Percentiles rank a stretch among this genome's conserved stretches.
phyloP scores from a whole-genome alignment of 1,284 basidiomycete species.

The Irpex sp. region DNA sequence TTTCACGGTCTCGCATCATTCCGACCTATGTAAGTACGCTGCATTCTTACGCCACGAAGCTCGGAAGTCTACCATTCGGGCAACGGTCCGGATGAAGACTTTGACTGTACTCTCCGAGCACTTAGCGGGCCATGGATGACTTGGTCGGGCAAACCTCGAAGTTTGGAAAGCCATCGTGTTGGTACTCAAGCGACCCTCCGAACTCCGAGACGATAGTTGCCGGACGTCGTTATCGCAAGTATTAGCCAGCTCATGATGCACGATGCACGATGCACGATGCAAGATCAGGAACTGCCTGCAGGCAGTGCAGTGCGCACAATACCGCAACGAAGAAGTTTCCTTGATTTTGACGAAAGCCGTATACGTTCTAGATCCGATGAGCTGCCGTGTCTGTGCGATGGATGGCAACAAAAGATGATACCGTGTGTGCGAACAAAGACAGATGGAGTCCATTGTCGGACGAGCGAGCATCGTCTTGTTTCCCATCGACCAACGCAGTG shows the following conservation, averaged over 20 bases:
- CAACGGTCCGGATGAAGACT: neutral
- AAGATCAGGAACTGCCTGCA: neutral
- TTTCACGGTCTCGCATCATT: neutral
- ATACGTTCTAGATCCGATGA: neutral
- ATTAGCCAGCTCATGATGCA: neutral
- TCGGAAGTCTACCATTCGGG: neutral
- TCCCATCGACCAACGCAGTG: neutral
- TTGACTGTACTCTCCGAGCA: neutral
- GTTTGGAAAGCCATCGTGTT: neutral
- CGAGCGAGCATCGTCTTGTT: neutral
- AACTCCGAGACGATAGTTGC: neutral
- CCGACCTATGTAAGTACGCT: neutral
- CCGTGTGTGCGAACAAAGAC: neutral
- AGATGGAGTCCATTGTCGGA: neutral
- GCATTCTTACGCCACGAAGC: neutral
- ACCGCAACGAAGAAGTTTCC: neutral
- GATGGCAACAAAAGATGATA: neutral
- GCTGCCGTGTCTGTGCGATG: neutral
- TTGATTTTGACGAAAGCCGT: neutral
- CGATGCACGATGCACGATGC: neutral
- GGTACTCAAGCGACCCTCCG: neutral
- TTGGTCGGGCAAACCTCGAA: neutral
- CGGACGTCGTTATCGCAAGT: neutral
- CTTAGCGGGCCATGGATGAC: neutral
- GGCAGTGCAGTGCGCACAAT: neutral